phyloP scores from a whole-genome alignment of 345 rosid genomes.

The Aquilaria malaccensis region DNA sequence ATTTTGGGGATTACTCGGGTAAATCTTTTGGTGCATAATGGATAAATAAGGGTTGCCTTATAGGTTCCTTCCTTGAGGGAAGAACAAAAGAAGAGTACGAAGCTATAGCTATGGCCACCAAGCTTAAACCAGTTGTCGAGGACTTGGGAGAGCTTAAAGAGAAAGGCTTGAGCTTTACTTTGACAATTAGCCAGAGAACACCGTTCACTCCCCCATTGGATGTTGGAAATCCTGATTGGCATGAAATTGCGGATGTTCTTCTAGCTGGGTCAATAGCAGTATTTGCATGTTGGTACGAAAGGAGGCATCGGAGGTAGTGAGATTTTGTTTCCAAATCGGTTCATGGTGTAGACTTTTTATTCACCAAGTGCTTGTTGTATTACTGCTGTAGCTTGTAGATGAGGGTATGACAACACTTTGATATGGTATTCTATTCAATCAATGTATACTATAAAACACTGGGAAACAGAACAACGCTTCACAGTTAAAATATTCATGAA shows the following conservation, averaged over 20 bases:
- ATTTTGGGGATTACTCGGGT: conserved; percentile 77
- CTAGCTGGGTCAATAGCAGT: conserved; percentile 79
- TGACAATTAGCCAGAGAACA: conserved; percentile 37
- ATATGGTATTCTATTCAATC: neutral
- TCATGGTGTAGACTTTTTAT: too few species aligned
- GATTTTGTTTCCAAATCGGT: neutral
- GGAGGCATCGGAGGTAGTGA: conserved; percentile 84
- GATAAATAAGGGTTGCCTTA: conserved; percentile 72
- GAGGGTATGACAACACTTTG: too few species aligned
- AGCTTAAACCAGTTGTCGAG: conserved; percentile 45
- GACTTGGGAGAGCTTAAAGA: conserved; percentile 52
- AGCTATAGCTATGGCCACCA: conserved; percentile 68
- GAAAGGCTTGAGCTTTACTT: conserved; percentile 63
- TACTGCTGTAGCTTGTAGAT: too few species aligned
- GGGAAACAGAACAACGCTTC: too few species aligned
- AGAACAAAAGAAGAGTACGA: conserved; percentile 90
- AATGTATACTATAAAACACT: neutral
- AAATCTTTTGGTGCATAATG: conserved; percentile 79
- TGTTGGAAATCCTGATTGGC: conserved; percentile 36
- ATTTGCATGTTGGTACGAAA: conserved; percentile 88
- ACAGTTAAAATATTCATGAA: too few species aligned
- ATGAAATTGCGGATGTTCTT: conserved; percentile 65
- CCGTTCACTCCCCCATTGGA: conserved; percentile 20
- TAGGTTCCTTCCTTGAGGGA: conserved; percentile 93
- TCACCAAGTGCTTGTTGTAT: too few species aligned